phyloP scores from a whole-genome alignment of 192 early-diverging fungal genomes.

The Lunasporangiospora selenospora region DNA sequence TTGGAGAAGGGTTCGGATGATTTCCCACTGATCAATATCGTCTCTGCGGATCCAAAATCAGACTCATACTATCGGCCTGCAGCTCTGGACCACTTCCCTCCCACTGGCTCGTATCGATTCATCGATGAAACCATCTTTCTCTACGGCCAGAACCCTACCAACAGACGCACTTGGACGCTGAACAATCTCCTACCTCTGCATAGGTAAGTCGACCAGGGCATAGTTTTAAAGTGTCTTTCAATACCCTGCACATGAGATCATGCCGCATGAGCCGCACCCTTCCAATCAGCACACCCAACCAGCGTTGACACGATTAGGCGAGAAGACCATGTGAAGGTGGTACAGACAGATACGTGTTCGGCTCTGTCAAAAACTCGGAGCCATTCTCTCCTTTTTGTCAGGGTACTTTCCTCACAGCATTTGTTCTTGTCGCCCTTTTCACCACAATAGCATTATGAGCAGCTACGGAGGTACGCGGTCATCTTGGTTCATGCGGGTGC shows the following conservation, averaged over 20 bases:
- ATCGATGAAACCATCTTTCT: conserved; percentile 41
- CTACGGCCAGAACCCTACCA: conserved; percentile 29
- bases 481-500: conserved; percentile 47
- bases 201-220: conserved; percentile 32
- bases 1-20: conserved; percentile 5
- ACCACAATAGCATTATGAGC: conserved; percentile 29
- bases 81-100: conserved; percentile 26
- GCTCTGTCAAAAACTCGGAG: no score
- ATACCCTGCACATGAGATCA: no score
- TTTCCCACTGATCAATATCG: conserved; percentile 28
- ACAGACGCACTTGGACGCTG: conserved; percentile 28
- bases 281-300: no score
- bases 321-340: no score
- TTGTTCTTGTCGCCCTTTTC: no score
- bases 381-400: no score
- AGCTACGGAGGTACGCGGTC: conserved; percentile 22
- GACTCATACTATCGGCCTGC: conserved; percentile 32
- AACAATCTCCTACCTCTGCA: conserved; percentile 41
- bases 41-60: conserved; percentile 32
- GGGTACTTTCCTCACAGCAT: no score
- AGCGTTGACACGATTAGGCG: no score
- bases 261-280: no score
- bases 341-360: no score
- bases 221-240: no score
- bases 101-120: conserved; percentile 18